Percentiles rank a stretch among this genome's conserved stretches.
These are phyloP conservation scores for Gleditsia sinensis DNA, from an alignment of 306 rosid species.

Conservation along the genomic window DNA sequence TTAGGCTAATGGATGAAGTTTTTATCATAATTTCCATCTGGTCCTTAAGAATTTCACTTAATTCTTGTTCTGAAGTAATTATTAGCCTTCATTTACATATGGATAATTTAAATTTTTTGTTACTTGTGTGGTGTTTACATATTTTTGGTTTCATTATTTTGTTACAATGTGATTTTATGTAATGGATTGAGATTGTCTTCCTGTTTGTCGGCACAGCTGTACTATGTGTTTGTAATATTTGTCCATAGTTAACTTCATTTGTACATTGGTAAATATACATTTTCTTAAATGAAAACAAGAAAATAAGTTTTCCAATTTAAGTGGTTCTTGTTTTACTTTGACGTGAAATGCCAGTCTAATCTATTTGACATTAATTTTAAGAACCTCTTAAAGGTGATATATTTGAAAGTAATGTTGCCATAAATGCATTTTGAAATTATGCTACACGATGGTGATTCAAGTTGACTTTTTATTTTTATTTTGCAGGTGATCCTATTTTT, in stretches of 20 bases:
- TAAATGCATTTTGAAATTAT: constrained; percentile 6
- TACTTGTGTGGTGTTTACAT: background rate
- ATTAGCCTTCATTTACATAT: constrained; percentile 23
- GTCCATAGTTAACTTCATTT: background rate
- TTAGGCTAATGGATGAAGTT: no score
- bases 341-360: constrained; percentile 24
- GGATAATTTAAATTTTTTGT: background rate
- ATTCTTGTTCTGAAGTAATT: constrained; percentile 18
- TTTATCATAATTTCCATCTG: constrained; percentile 15
- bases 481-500: constrained; percentile 80
- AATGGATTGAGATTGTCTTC: background rate
- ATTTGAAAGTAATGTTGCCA: constrained; percentile 7
- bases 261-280: background rate
- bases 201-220: background rate
- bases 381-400: no score
- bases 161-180: background rate
- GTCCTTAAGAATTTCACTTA: background rate
- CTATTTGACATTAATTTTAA: constrained; percentile 5
- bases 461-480: constrained; percentile 25
- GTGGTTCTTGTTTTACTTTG: constrained; percentile 7
- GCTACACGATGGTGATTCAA: constrained; percentile 26
- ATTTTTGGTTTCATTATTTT: constrained; percentile 11
- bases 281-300: background rate
- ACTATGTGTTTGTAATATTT: background rate
- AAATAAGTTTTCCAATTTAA: background rate